phyloP scores from a whole-genome alignment of 2,329 filamentous ascomycete genomes.

The Pestalotiopsis fici region DNA sequence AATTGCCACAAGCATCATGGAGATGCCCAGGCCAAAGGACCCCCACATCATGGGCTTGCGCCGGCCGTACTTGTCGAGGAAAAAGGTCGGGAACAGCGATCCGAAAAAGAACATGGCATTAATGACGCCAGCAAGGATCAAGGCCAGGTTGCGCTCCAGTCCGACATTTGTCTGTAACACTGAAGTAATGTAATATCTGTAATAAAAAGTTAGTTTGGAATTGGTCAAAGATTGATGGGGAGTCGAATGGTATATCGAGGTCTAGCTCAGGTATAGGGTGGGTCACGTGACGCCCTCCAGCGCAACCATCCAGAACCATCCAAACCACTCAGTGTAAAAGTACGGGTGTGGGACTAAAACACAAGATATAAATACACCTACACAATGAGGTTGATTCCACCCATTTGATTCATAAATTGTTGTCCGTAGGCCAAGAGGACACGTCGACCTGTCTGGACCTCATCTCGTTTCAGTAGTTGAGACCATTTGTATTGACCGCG shows the following conservation, averaged over 20 bases:
- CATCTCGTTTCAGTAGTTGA: slow-evolving; percentile 42
- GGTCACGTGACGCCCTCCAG: too few species aligned
- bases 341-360: too few species aligned
- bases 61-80: slow-evolving; percentile 37
- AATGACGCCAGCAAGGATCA: slow-evolving; percentile 13
- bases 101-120: slow-evolving; percentile 29
- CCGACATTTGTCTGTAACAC: slow-evolving; percentile 12
- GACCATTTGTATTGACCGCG: slow-evolving; percentile 37
- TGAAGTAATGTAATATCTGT: slow-evolving; percentile 11
- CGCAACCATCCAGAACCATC: too few species aligned
- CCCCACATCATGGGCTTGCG: slow-evolving; percentile 45
- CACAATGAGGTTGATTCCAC: slow-evolving; percentile 47
- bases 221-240: too few species aligned
- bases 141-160: slow-evolving; percentile 7
- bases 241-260: too few species aligned
- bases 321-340: too few species aligned
- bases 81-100: slow-evolving; percentile 31
- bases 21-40: slow-evolving; percentile 30
- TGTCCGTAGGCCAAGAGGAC: slow-evolving; percentile 48
- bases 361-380: too few species aligned
- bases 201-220: background rate
- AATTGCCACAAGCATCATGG: slow-evolving; percentile 38
- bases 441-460: slow-evolving; percentile 40
- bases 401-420: slow-evolving; percentile 51
- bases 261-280: too few species aligned